A percentile compares a stretch with the other conserved stretches of the same genome.
phyloP scores from a whole-genome alignment of 192 early-diverging fungal species.

The Pilobolus umbonatus region DNA sequence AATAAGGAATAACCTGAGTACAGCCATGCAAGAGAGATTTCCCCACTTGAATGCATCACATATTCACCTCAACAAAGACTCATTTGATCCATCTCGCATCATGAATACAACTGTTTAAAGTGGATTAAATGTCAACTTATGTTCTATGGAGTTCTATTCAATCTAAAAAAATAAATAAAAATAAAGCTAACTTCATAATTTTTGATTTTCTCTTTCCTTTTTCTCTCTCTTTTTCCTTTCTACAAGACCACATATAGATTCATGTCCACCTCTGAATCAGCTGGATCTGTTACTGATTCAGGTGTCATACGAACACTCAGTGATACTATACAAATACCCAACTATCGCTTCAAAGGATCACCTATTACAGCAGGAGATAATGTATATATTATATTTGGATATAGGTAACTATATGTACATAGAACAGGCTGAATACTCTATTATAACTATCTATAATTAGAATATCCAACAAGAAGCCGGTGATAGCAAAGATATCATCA shows the following conservation, averaged over 20 bases:
- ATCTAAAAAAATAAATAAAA: neutral
- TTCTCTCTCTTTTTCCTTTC: neutral
- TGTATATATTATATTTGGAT: conserved; percentile 21
- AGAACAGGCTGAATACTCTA: neutral
- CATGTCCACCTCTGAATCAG: conserved; percentile 30
- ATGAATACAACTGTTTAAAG: no score
- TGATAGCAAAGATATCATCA: conserved; percentile 27
- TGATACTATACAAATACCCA: conserved; percentile 22
- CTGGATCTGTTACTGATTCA: conserved; percentile 21
- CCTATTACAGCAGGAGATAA: conserved; percentile 25
- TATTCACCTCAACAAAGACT: no score
- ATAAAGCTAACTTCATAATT: neutral
- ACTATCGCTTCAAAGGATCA: conserved; percentile 22
- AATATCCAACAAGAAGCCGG: conserved; percentile 27
- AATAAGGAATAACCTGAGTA: neutral
- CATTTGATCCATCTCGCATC: neutral
- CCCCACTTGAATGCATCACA: no score
- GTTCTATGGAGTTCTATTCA: neutral
- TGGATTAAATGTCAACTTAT: no score
- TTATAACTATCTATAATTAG: conserved; percentile 1
- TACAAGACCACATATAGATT: neutral
- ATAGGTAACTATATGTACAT: conserved; percentile 13
- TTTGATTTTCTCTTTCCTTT: neutral
- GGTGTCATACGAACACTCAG: neutral
- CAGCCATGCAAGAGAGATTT: no score